Evolutionary conservation across 257 asterid genomes (phyloP), one percentile per base, ranked within the genome.

Genomic region (Fraxinus quadrangulata): DNA sequence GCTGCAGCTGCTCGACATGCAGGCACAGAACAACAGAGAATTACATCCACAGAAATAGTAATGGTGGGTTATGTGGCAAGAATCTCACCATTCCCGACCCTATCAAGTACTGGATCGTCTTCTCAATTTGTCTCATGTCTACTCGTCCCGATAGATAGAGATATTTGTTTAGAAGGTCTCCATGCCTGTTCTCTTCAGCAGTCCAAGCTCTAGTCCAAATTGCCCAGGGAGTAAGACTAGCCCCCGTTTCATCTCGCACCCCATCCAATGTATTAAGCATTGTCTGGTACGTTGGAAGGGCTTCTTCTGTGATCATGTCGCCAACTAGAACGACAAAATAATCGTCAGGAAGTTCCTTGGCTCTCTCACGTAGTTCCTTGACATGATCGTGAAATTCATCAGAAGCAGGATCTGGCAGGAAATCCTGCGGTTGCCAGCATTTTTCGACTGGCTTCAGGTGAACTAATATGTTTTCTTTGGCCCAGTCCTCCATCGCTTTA

Each of bases 261-360:
- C 96, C 97, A 79, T 92, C 97, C 71, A 92, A 83, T 42, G 97
- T 90, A 78, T 92, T 92, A 24, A 92, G 90, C 96, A 91, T 89
- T 5, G 96, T 92, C 77, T 92, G 97, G 77, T 92, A 92, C 0
- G 97, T 92, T 11, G 97, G 97, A 72, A 92, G 94, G 63, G 97
- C 97, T 86, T 92, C 97, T 79, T 92, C 97, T 2, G 97, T 91
- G 84, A 92, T 86, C 97, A 92, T 92, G 70, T 92, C 97, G 65
- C 97, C 97, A 33, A 92, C 89, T 17, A 92, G 83, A 81, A 86
- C 93, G 40, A 92, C 93, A 77, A 90, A 87, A 72, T 92, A 92
- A 42, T 92, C 97, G 23, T 92, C 97, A 3, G 97, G 96, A 54
- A 92, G 47, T 75, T 91, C 97, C 82, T 80, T 92, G 12, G 96